Percentiles rank a stretch among this genome's conserved stretches.
Evolutionary conservation across 225 moss, liverwort and hornwort species (phyloP).

Genomic region (Pleurozium schreberi): DNA sequence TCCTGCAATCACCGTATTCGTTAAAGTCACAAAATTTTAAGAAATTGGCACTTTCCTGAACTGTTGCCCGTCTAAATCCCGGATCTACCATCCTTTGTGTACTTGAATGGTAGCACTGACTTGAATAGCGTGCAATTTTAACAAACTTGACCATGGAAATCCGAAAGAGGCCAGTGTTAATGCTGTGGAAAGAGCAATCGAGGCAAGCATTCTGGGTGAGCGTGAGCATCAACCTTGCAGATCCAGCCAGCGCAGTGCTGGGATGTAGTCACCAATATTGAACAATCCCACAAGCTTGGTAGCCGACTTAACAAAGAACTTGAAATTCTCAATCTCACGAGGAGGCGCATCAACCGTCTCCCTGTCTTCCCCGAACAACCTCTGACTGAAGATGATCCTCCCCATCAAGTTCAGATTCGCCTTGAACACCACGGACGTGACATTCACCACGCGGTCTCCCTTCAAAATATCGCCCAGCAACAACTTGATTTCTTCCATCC

Average conservation of each 20-base stretch:
- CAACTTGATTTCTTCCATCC: conserved; percentile 39
- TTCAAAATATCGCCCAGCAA: conserved; percentile 11
- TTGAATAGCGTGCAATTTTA: neutral
- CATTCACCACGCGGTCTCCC: neutral
- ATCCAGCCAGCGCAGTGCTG: conserved; percentile 62
- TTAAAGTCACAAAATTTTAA: neutral
- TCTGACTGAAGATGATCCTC: conserved; percentile 52
- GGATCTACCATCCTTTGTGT: too few relatives aligned
- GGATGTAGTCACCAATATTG: conserved; percentile 70
- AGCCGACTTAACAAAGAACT: conserved; percentile 44
- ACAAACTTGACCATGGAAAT: neutral
- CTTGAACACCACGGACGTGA: conserved; percentile 47
- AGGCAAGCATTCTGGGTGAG: neutral
- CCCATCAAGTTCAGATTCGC: conserved; percentile 57
- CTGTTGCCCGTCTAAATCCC: neutral
- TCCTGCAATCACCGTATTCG: neutral
- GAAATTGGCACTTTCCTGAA: neutral
- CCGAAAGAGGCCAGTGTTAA: neutral
- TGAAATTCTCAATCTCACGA: conserved; percentile 51
- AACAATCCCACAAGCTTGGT: conserved; percentile 63
- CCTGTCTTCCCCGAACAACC: conserved; percentile 11
- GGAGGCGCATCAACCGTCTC: neutral
- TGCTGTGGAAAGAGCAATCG: neutral
- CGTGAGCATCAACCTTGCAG: conserved; percentile 33
- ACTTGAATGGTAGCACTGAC: neutral